Conservation (phyloP, 768 basidiomycete genomes). For the Leccinum boreale region DNA sequence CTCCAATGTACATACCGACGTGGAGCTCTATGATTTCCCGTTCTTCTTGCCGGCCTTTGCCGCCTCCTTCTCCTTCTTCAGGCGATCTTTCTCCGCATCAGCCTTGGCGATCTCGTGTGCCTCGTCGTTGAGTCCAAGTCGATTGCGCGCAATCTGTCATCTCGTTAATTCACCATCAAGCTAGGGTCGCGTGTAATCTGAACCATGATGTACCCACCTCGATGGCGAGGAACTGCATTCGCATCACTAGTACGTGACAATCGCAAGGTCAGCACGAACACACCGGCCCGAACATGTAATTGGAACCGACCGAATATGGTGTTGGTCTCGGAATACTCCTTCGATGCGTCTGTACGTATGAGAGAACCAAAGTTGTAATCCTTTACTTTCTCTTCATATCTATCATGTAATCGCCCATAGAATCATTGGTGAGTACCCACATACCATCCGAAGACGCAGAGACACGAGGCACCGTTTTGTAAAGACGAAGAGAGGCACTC, state of each 20-base stretch:
- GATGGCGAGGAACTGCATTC: slow-evolving; percentile 81
- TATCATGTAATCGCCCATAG: slow-evolving; percentile 24
- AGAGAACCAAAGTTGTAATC: slow-evolving; percentile 98
- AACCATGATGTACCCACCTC: slow-evolving; percentile 51
- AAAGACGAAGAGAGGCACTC: slow-evolving; percentile 21
- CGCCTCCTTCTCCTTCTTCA: slow-evolving; percentile 60
- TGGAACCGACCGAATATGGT: slow-evolving; percentile 79
- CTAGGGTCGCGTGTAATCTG: slow-evolving; percentile 7
- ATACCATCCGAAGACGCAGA: background rate
- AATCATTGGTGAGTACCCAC: slow-evolving; percentile 7
- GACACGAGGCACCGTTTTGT: background rate
- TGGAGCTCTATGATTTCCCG: slow-evolving; percentile 22
- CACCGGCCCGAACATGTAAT: background rate
- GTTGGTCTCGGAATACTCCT: slow-evolving; percentile 88
- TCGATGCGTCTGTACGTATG: slow-evolving; percentile 73
- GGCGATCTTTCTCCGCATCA: slow-evolving; percentile 52
- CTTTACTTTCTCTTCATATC: slow-evolving; percentile 86
- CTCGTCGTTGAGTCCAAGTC: slow-evolving; percentile 83
- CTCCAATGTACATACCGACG: background rate
- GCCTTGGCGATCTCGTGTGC: slow-evolving; percentile 79
- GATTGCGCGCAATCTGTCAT: slow-evolving; percentile 83
- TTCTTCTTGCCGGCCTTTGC: slow-evolving; percentile 38
- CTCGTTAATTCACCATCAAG: background rate
- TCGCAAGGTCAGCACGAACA: slow-evolving; percentile 9
- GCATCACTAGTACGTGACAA: slow-evolving; percentile 12